Percentiles rank a stretch among this genome's conserved stretches.
Conservation (phyloP, 129 eudicot genomes). For the Centella asiatica region DNA sequence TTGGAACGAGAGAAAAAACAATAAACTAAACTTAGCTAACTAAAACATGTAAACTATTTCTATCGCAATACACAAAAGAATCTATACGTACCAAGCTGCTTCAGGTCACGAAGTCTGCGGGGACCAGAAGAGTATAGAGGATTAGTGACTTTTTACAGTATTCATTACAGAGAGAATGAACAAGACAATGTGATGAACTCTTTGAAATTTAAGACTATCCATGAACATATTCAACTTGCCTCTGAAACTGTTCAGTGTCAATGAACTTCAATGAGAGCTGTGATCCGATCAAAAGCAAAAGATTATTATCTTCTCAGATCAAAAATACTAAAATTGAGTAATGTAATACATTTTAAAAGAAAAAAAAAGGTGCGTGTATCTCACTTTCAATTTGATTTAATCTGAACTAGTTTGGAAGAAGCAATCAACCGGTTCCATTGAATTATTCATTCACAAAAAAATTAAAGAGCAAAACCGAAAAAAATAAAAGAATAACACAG, state of each 20-base stretch:
- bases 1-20: neutral
- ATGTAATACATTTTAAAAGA: neutral
- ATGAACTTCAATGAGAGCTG: conserved; percentile 82
- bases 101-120: conserved; percentile 82
- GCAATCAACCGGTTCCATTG: neutral
- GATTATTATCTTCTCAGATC: neutral
- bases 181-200: neutral
- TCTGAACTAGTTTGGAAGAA: too few species aligned
- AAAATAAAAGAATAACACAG: too few species aligned
- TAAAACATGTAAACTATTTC: neutral
- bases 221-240: conserved; percentile 36
- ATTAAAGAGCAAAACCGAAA: too few species aligned
- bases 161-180: conserved; percentile 6
- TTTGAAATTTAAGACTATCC: conserved; percentile 1
- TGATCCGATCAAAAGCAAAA: conserved; percentile 10
- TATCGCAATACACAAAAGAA: neutral
- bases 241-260: conserved; percentile 93
- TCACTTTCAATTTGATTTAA: neutral
- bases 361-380: neutral
- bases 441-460: too few species aligned
- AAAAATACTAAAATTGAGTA: too few species aligned
- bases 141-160: neutral
- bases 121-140: conserved; percentile 8
- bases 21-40: neutral
- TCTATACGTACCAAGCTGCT: conserved; percentile 71